These are phyloP conservation scores for Amaranthus palmeri DNA, from an alignment of 148 eudicot species.

Conservation along the genomic window DNA sequence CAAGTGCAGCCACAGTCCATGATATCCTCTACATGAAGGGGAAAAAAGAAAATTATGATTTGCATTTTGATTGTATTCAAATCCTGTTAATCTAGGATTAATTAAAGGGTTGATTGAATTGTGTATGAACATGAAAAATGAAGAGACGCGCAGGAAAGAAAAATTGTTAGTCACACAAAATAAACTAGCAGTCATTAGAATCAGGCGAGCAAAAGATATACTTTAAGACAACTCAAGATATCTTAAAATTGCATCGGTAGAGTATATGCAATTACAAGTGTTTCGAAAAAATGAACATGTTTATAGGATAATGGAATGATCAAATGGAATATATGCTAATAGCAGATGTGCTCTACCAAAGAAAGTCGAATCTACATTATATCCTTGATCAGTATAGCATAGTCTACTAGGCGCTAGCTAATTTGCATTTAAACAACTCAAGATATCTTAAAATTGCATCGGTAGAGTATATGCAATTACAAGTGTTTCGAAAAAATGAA, in stretches of 20 bases:
- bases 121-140: background rate
- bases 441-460: background rate
- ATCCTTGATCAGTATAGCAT: too few relatives aligned
- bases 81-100: background rate
- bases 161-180: background rate
- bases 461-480: background rate
- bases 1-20: slow-evolving; percentile 60
- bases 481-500: too few relatives aligned
- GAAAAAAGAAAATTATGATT: background rate
- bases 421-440: background rate
- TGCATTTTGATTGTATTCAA: background rate
- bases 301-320: background rate
- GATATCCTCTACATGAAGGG: slow-evolving; percentile 39
- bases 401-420: too few relatives aligned
- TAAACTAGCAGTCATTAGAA: background rate
- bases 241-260: background rate
- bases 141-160: background rate
- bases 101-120: background rate
- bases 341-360: background rate
- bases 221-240: background rate
- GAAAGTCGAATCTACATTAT: too few relatives aligned
- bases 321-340: background rate
- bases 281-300: background rate
- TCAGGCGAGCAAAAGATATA: background rate
- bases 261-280: background rate